Conservation (phyloP, 129 eudicot species). For the Glebionis coronaria region DNA sequence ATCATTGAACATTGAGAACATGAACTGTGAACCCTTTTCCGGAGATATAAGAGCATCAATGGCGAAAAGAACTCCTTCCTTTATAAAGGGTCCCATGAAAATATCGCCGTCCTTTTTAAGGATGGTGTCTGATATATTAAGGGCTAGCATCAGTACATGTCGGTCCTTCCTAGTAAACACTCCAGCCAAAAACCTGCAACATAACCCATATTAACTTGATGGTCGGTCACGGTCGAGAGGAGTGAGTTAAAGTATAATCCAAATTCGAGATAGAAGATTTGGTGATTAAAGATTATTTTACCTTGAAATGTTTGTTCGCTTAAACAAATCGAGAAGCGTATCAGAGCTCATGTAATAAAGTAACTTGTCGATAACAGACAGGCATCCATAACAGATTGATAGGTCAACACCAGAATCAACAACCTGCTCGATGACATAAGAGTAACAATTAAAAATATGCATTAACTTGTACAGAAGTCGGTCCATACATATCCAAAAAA, state of each 20-base stretch:
- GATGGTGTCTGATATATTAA: slow-evolving; percentile 69
- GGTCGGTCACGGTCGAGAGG: not conserved
- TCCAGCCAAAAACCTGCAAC: slow-evolving; percentile 87
- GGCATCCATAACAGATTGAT: slow-evolving; percentile 67
- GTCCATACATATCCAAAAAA: not conserved
- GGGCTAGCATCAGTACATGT: slow-evolving; percentile 67
- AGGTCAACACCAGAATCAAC: slow-evolving; percentile 78
- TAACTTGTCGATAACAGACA: slow-evolving; percentile 69
- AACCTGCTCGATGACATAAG: slow-evolving; percentile 48
- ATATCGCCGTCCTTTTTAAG: slow-evolving; percentile 56
- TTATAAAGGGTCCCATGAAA: slow-evolving; percentile 62
- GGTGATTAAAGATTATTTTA: slow-evolving; percentile 28
- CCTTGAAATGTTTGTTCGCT: slow-evolving; percentile 80
- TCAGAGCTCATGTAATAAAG: slow-evolving; percentile 63
- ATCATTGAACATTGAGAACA: slow-evolving; percentile 52
- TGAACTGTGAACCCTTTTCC: slow-evolving; percentile 54
- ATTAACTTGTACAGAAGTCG: slow-evolving; percentile 1
- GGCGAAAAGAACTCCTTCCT: slow-evolving; percentile 92
- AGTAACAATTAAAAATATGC: slow-evolving; percentile 4
- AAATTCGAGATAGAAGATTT: not conserved
- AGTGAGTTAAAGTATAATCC: no score
- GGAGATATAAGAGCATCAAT: slow-evolving; percentile 69
- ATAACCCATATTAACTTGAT: slow-evolving; percentile 4
- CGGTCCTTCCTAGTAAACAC: slow-evolving; percentile 74
- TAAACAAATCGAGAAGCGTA: slow-evolving; percentile 52